Percentiles rank a stretch among this genome's conserved stretches.
phyloP scores from a whole-genome alignment of 306 rosid species.

The Quercus alba region DNA sequence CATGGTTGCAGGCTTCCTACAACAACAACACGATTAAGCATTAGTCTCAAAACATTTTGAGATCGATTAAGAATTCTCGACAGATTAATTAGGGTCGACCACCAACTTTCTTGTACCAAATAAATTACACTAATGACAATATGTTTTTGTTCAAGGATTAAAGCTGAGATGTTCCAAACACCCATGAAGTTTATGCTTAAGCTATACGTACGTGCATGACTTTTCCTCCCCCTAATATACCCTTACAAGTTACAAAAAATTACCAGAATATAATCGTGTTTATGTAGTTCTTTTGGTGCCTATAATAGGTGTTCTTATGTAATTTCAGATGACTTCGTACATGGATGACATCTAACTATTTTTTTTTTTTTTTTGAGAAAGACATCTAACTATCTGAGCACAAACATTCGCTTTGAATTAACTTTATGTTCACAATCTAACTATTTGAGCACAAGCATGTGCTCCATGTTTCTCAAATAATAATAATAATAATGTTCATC shows the following conservation, averaged over 20 bases:
- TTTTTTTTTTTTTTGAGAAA: no score
- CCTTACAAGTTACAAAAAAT: background rate
- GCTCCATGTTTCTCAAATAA: no score
- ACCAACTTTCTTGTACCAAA: no score
- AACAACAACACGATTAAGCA: no score
- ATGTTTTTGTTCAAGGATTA: background rate
- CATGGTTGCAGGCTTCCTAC: slow-evolving; percentile 25
- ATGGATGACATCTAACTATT: background rate
- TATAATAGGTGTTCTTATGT: slow-evolving; percentile 14
- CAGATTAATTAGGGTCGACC: no score
- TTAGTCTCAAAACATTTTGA: no score
- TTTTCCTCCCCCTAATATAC: background rate
- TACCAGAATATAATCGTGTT: no score
- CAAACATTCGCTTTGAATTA: background rate
- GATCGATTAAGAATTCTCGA: no score
- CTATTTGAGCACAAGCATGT: no score
- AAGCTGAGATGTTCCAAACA: background rate
- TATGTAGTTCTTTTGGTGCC: background rate
- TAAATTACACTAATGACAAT: background rate
- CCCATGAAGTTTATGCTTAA: background rate
- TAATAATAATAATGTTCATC: no score
- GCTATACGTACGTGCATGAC: background rate
- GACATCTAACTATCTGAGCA: background rate
- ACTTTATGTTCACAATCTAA: no score
- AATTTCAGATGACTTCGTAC: slow-evolving; percentile 1